A percentile compares a stretch with the other conserved stretches of the same genome.
Conservation (phyloP, 2,329 filamentous ascomycete species). For the Ophiostoma novo-ulmi region DNA sequence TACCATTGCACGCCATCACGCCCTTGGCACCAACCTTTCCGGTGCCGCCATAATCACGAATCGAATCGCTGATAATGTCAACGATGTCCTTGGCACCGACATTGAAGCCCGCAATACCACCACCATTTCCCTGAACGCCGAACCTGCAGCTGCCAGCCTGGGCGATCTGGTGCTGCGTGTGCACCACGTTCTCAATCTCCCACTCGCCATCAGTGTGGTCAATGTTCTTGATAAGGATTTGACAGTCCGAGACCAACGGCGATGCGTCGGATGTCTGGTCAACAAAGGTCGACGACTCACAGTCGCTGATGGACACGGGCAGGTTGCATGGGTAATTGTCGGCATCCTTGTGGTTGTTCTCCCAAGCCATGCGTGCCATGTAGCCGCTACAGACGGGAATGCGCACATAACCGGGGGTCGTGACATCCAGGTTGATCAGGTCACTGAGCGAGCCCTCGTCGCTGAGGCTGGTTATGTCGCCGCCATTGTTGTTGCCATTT, state of each 20-base stretch:
- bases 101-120: constrained; percentile 29
- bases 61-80: constrained; percentile 34
- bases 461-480: constrained; percentile 28
- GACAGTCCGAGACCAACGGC: constrained; percentile 35
- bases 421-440: constrained; percentile 33
- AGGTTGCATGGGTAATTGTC: constrained; percentile 35
- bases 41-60: constrained; percentile 32
- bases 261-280: constrained; percentile 36
- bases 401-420: constrained; percentile 36
- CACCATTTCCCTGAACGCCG: constrained; percentile 33
- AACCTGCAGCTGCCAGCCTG: constrained; percentile 34
- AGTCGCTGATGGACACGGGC: constrained; percentile 30
- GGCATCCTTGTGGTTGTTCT: constrained; percentile 28
- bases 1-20: constrained; percentile 1
- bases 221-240: constrained; percentile 35
- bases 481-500: constrained; percentile 35
- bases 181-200: constrained; percentile 18
- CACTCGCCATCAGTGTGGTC: constrained; percentile 20
- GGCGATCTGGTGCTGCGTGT: constrained; percentile 31
- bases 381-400: constrained; percentile 38
- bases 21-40: constrained; percentile 17
- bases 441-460: constrained; percentile 29
- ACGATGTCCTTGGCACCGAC: constrained; percentile 37
- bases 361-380: constrained; percentile 32
- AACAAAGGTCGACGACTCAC: constrained; percentile 34